Conservation (phyloP, 73 alveolate genomes). For the Loxodes magnus region DNA sequence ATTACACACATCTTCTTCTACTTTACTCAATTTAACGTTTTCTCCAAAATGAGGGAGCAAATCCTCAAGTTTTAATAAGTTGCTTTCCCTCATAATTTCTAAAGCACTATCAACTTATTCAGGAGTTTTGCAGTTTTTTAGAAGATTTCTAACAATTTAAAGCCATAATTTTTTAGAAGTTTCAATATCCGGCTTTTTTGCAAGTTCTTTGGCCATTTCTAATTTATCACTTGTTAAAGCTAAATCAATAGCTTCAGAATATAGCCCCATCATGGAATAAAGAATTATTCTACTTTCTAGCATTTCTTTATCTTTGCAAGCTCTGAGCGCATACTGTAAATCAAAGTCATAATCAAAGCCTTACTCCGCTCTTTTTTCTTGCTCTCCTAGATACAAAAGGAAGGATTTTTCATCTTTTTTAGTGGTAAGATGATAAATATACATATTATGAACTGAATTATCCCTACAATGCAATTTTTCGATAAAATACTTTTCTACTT, state of each 20-base stretch:
- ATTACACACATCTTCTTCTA: slow-evolving; percentile 86
- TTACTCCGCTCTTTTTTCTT: slow-evolving; percentile 42
- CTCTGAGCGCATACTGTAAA: slow-evolving; percentile 87
- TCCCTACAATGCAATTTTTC: slow-evolving; percentile 46
- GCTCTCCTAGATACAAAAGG: slow-evolving; percentile 47
- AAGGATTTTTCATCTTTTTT: slow-evolving; percentile 46
- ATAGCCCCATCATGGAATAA: slow-evolving; percentile 83
- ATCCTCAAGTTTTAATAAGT: slow-evolving; percentile 88
- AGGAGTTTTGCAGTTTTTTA: slow-evolving; percentile 51
- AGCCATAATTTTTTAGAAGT: slow-evolving; percentile 85
- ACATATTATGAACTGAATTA: slow-evolving; percentile 74
- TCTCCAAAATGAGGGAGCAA: slow-evolving; percentile 86
- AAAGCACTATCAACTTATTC: slow-evolving; percentile 76
- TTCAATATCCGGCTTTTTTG: slow-evolving; percentile 85
- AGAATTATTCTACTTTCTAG: slow-evolving; percentile 62
- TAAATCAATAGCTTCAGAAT: slow-evolving; percentile 87
- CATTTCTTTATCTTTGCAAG: slow-evolving; percentile 70
- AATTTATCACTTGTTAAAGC: slow-evolving; percentile 70
- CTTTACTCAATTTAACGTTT: slow-evolving; percentile 78
- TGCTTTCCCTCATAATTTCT: slow-evolving; percentile 64
- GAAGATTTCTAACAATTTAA: slow-evolving; percentile 71
- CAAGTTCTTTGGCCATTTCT: slow-evolving; percentile 86
- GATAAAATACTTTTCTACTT: slow-evolving; percentile 39
- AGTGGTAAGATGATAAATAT: slow-evolving; percentile 71
- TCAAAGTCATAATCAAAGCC: slow-evolving; percentile 71